Conservation (phyloP, 441 rosid species). For the Arabidopsis hybrid region DNA sequence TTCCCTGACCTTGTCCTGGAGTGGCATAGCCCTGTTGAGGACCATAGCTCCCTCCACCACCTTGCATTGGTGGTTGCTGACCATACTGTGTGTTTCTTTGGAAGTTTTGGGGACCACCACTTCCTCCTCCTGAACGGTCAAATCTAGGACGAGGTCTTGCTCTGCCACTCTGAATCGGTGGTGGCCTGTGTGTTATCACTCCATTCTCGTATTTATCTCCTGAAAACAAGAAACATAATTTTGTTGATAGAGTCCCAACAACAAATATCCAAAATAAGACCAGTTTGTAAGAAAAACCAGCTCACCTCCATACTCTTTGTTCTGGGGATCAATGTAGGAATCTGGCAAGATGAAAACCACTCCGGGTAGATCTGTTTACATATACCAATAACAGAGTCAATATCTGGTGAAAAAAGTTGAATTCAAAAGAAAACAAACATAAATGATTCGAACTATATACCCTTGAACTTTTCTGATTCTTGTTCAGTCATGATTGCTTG, state of each 20-base stretch:
- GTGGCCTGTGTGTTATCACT: conserved; percentile 79
- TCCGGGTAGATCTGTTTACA: conserved; percentile 70
- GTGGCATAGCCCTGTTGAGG: conserved; percentile 54
- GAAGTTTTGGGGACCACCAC: conserved; percentile 48
- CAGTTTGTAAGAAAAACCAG: not conserved
- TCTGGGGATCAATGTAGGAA: conserved; percentile 86
- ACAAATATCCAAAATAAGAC: not conserved
- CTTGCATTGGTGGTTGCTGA: conserved; percentile 55
- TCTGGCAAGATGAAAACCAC: conserved; percentile 91
- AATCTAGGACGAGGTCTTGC: conserved; percentile 54
- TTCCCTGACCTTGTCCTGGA: conserved; percentile 49
- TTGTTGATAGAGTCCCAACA: not conserved
- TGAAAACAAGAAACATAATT: conserved; percentile 39
- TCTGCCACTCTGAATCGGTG: conserved; percentile 60
- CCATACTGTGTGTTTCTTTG: conserved; percentile 47
- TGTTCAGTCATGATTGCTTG: conserved; percentile 90
- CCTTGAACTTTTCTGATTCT: conserved; percentile 78
- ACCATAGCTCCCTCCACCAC: conserved; percentile 55
- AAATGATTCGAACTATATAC: conserved; percentile 37
- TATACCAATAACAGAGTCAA: conserved; percentile 11
- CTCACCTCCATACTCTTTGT: conserved; percentile 94
- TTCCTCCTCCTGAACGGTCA: conserved; percentile 50
- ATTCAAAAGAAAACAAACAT: not conserved
- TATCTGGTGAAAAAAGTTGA: not conserved
- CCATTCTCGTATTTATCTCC: conserved; percentile 93